Base-by-base conservation (phyloP, 768 basidiomycete genomes). In the Boletus rufocinnamomeus region DNA sequence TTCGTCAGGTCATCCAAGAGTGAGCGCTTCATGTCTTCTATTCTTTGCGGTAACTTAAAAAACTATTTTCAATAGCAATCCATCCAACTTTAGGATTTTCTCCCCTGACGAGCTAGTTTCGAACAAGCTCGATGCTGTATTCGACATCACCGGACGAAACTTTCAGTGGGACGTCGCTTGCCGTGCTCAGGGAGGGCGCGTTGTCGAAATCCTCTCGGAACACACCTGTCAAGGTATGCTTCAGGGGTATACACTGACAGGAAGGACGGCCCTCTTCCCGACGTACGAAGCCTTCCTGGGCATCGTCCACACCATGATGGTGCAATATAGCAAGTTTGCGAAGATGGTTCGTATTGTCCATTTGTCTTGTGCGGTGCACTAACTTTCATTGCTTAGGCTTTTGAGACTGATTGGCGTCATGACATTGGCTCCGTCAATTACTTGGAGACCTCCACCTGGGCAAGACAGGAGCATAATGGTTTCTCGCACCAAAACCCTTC, bases 231-330 rank as follows among this genome's bases (percentile, higher is more conserved):
- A 94, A 69, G 92, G 89, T 25, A 93, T 93, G 87, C 77, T 95
- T 14, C 91, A 97, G 73, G 93, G 94, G 3, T 95, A 95, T 73
- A 93, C 92, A 7, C 82, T 97, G 47, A 95, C 94, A 0, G 94
- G 94, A 10, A 80, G 88, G 41, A 89, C 87, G 0, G 93, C 84
- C 14, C 77, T 95, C 35, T 93, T 96, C 83, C 93, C 94, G 2
- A 88, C 85, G 30, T 95, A 96, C 71, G 94, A 96, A 70, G 88
- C 91, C 0, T 97, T 96, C 82, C 77, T 95, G 45, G 92, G 92
- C 45, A 95, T 95, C 71, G 74, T 95, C 28, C 87, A 89, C 55
- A 95, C 92, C 19, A 93, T 94, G 92, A 86, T 89, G 84, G 87
- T 89, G 4, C 90, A 91, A 66, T 95, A 95, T 70, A 80, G 85